Evolutionary conservation across 441 rosid species (phyloP).

Genomic region (Corymbia citriodora): DNA sequence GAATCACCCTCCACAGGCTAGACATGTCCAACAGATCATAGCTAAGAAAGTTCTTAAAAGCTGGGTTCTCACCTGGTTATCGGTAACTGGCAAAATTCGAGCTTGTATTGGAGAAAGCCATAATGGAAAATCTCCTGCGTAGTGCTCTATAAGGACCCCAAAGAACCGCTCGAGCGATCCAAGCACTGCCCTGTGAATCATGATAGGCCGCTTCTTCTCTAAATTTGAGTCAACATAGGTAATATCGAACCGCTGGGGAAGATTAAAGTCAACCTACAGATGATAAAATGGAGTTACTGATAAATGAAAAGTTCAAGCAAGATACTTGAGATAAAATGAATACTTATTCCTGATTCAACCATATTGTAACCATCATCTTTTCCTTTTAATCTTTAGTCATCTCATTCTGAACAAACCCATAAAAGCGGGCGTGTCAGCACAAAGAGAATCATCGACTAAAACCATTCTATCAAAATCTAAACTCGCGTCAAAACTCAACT

Average conservation of each 20-base stretch:
- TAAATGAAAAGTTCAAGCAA: neutral
- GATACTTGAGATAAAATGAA: neutral
- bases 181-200: conserved; percentile 96
- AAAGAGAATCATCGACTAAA: neutral
- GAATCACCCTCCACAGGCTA: neutral
- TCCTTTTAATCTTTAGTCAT: neutral
- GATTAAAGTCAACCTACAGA: conserved; percentile 82
- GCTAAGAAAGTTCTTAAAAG: neutral
- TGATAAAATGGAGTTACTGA: neutral
- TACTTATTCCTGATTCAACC: neutral
- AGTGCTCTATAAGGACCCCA: conserved; percentile 90
- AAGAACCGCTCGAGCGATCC: conserved; percentile 90
- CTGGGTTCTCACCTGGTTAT: conserved; percentile 55
- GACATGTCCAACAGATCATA: neutral
- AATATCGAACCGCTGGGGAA: conserved; percentile 82
- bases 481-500: neutral
- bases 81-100: conserved; percentile 82
- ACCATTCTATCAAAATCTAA: neutral
- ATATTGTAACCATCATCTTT: neutral
- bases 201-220: conserved; percentile 80
- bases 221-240: conserved; percentile 74
- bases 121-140: conserved; percentile 88
- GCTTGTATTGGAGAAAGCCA: conserved; percentile 95
- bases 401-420: neutral
- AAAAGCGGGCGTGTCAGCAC: neutral